Conservation (phyloP, 345 rosid species). For the Camelina laxa region DNA sequence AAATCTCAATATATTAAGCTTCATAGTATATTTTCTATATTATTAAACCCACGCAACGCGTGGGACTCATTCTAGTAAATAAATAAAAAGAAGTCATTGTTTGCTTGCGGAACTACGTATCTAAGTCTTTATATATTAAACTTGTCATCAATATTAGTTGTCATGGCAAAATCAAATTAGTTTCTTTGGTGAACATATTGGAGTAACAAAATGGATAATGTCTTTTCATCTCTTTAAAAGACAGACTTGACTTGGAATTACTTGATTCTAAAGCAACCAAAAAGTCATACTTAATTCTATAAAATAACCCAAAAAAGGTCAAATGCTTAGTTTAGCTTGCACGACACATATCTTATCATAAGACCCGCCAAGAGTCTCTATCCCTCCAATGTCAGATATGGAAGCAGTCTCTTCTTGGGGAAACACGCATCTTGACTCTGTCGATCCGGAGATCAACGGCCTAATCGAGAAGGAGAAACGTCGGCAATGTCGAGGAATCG, state of each 20-base stretch:
- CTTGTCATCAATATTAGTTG: not conserved
- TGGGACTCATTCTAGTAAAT: no score
- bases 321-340: not conserved
- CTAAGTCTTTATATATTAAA: not conserved
- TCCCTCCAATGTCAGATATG: constrained; percentile 43
- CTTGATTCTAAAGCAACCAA: not conserved
- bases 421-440: constrained; percentile 56
- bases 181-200: not conserved
- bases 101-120: no score
- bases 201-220: not conserved
- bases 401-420: constrained; percentile 86
- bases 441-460: constrained; percentile 85
- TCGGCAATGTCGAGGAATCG: constrained; percentile 91
- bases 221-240: not conserved
- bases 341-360: not conserved
- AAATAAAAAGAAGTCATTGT: no score
- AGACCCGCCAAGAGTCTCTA: not conserved
- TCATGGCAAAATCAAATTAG: not conserved
- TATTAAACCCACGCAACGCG: no score
- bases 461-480: constrained; percentile 97
- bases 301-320: not conserved
- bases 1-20: no score
- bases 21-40: no score
- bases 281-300: not conserved
- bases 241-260: not conserved